These are phyloP conservation scores for Silene uniflora DNA, from an alignment of 148 eudicot species.

Conservation along the genomic window DNA sequence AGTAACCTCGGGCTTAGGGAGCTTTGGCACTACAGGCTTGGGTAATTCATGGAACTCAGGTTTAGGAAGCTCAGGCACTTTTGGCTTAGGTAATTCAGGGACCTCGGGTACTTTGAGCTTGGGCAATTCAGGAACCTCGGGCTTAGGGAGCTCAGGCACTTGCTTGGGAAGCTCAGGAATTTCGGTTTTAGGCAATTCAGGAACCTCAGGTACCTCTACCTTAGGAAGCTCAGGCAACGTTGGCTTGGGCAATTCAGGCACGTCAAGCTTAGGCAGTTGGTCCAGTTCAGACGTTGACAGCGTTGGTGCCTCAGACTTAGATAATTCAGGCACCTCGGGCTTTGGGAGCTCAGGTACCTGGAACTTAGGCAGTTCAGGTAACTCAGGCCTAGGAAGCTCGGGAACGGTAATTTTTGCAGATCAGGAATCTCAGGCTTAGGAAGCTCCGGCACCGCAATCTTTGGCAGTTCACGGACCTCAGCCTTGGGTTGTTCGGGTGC, in stretches of 20 bases:
- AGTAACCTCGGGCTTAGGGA: neutral
- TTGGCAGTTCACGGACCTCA: neutral
- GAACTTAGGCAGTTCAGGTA: slow-evolving; percentile 9
- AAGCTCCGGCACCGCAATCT: too few species aligned
- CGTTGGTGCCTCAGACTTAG: neutral
- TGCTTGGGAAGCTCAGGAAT: too few species aligned
- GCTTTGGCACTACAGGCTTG: slow-evolving; percentile 2
- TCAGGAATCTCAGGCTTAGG: too few species aligned
- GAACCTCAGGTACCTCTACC: neutral
- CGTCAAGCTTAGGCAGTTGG: slow-evolving; percentile 11
- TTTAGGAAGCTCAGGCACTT: slow-evolving; percentile 10
- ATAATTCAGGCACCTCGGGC: slow-evolving; percentile 7
- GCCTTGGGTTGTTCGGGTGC: slow-evolving; percentile 11
- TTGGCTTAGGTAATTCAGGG: slow-evolving; percentile 11
- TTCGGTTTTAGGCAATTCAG: slow-evolving; percentile 10
- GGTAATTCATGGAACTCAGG: slow-evolving; percentile 17
- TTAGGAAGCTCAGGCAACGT: neutral
- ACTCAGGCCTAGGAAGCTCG: too few species aligned
- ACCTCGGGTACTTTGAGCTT: slow-evolving; percentile 1
- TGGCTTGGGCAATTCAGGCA: slow-evolving; percentile 13
- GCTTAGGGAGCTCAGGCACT: slow-evolving; percentile 18
- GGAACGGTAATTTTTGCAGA: too few species aligned
- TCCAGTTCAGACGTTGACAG: slow-evolving; percentile 9
- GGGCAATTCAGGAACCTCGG: slow-evolving; percentile 5
- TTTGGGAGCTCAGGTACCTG: neutral